A percentile compares a stretch with the other conserved stretches of the same genome.
Evolutionary conservation across 306 rosid genomes (phyloP).

Genomic region (Leucaena leucocephala): DNA sequence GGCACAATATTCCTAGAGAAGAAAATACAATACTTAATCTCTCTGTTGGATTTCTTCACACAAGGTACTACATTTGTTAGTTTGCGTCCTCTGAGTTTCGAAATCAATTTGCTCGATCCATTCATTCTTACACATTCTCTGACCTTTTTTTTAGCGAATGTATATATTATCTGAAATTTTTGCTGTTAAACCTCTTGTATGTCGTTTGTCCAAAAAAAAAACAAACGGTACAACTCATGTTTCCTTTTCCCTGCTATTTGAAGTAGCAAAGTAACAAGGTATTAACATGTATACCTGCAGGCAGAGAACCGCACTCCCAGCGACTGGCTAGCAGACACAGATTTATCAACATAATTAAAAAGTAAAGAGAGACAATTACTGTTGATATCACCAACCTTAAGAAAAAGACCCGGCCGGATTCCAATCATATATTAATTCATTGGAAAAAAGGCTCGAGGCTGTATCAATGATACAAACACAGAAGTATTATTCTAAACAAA

Average conservation of each 20-base stretch:
- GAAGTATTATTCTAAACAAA: neutral
- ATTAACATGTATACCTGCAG: neutral
- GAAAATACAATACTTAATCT: too few relatives aligned
- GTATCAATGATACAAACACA: neutral
- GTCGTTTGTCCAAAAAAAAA: neutral
- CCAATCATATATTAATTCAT: constrained; percentile 2
- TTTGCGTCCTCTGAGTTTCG: too few relatives aligned
- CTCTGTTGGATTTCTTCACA: too few relatives aligned
- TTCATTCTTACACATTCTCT: too few relatives aligned
- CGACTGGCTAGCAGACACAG: neutral
- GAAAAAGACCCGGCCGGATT: neutral
- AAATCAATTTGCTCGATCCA: too few relatives aligned
- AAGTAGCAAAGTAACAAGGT: neutral
- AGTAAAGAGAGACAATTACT: neutral
- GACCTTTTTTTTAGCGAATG: too few relatives aligned
- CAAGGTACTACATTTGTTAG: too few relatives aligned
- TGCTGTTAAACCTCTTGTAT: too few relatives aligned
- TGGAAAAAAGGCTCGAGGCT: neutral
- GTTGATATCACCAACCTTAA: neutral
- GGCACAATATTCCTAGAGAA: too few relatives aligned
- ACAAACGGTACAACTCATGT: neutral
- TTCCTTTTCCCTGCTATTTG: neutral
- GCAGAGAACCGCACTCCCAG: neutral
- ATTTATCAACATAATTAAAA: neutral
- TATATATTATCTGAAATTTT: too few relatives aligned